Conservation (phyloP, 495 filamentous ascomycete species). For the Letharia lupina region DNA sequence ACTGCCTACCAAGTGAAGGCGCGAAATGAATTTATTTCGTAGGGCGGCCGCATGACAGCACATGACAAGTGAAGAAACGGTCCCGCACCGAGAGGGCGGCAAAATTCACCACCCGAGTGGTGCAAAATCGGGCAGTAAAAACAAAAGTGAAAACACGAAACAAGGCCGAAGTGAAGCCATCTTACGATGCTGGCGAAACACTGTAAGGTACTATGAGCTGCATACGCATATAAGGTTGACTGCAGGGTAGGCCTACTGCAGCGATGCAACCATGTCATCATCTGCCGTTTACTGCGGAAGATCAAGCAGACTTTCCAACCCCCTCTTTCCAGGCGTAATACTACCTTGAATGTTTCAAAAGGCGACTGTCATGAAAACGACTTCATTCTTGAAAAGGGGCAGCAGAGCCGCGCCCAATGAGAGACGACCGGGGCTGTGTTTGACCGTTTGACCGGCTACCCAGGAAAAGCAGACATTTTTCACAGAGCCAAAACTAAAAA, state of each 20-base stretch:
- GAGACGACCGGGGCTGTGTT: neutral
- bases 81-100: neutral
- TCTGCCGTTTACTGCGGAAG: neutral
- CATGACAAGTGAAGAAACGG: neutral
- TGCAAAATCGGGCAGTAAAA: neutral
- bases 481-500: neutral
- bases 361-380: neutral
- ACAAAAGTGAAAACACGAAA: neutral
- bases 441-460: neutral
- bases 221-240: neutral
- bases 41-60: neutral
- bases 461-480: neutral
- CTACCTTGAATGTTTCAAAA: neutral
- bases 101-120: slow-evolving; percentile 4
- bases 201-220: neutral
- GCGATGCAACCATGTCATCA: slow-evolving; percentile 1
- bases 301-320: neutral
- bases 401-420: neutral
- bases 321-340: neutral
- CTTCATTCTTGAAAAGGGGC: neutral
- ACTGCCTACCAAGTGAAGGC: neutral
- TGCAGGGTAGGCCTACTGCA: neutral
- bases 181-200: neutral
- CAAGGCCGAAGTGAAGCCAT: neutral
- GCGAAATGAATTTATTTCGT: neutral